A percentile compares a stretch with the other conserved stretches of the same genome.
Conservation (phyloP, 148 eudicot species). For the Silene latifolia region DNA sequence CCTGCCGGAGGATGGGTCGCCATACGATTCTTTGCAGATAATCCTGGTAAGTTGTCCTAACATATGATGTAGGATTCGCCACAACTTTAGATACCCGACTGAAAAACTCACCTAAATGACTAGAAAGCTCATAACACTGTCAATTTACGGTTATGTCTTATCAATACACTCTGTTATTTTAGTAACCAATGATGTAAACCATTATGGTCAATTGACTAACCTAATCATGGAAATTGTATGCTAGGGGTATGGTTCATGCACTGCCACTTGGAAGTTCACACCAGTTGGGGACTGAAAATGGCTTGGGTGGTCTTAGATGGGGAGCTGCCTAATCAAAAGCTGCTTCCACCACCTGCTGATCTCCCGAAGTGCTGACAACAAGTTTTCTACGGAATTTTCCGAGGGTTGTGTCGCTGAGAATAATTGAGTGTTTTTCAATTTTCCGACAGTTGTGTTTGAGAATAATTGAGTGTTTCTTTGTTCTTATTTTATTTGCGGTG, state of each 20-base stretch:
- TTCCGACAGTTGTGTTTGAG: not conserved
- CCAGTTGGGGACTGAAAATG: constrained; percentile 78
- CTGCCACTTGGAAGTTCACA: constrained; percentile 65
- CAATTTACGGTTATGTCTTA: not conserved
- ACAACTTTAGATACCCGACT: not conserved
- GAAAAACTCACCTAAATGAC: not conserved
- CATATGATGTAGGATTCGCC: not conserved
- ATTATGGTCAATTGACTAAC: not conserved
- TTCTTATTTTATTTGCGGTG: not conserved
- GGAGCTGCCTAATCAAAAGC: constrained; percentile 40
- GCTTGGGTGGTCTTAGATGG: constrained; percentile 71
- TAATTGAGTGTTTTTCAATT: not conserved
- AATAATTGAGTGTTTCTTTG: not conserved
- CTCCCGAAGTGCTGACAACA: constrained; percentile 53
- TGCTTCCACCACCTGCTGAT: constrained; percentile 68
- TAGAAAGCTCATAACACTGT: not conserved
- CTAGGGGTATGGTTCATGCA: constrained; percentile 78
- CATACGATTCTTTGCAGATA: constrained; percentile 61
- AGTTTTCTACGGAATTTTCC: not conserved
- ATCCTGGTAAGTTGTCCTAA: constrained; percentile 44
- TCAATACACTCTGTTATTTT: not conserved
- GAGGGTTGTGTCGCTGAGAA: constrained; percentile 10
- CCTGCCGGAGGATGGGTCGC: constrained; percentile 70
- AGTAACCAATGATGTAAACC: not conserved
- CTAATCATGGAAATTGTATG: not conserved